Percentiles rank a stretch among this genome's conserved stretches.
These are phyloP conservation scores for Monosporascus cannonballus DNA, from an alignment of 2,329 filamentous ascomycete genomes.

Conservation along the genomic window DNA sequence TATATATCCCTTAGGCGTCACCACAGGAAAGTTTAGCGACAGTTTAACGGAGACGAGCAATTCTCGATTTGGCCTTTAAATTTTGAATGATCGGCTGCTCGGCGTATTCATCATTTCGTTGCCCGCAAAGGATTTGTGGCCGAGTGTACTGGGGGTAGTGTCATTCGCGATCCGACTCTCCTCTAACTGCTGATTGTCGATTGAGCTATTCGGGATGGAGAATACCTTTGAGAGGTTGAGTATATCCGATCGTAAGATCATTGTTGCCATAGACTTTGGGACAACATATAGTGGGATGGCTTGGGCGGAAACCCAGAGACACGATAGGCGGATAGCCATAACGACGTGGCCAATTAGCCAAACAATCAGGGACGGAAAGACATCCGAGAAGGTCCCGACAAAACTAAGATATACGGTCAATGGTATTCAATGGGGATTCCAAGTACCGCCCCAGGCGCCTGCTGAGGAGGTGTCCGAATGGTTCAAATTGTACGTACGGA, in stretches of 20 bases:
- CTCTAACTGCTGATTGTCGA: not conserved
- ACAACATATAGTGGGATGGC: conserved; percentile 52
- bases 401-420: conserved; percentile 36
- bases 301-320: conserved; percentile 39
- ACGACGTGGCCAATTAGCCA: conserved; percentile 39
- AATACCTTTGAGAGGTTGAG: not conserved
- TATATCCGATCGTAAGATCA: conserved; percentile 27
- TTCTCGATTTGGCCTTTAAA: too few relatives aligned
- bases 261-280: conserved; percentile 50
- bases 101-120: too few relatives aligned
- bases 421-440: conserved; percentile 44
- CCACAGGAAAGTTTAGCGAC: too few relatives aligned
- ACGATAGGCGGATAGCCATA: conserved; percentile 35
- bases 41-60: too few relatives aligned
- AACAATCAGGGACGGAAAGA: conserved; percentile 28
- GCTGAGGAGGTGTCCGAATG: conserved; percentile 34
- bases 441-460: conserved; percentile 36
- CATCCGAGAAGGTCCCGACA: conserved; percentile 43
- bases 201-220: not conserved
- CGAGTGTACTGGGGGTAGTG: too few relatives aligned
- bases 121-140: too few relatives aligned
- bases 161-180: not conserved
- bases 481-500: conserved; percentile 44
- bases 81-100: too few relatives aligned
- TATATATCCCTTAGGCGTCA: too few relatives aligned